phyloP scores from a whole-genome alignment of 768 basidiomycete genomes.

The Terana coerulea region DNA sequence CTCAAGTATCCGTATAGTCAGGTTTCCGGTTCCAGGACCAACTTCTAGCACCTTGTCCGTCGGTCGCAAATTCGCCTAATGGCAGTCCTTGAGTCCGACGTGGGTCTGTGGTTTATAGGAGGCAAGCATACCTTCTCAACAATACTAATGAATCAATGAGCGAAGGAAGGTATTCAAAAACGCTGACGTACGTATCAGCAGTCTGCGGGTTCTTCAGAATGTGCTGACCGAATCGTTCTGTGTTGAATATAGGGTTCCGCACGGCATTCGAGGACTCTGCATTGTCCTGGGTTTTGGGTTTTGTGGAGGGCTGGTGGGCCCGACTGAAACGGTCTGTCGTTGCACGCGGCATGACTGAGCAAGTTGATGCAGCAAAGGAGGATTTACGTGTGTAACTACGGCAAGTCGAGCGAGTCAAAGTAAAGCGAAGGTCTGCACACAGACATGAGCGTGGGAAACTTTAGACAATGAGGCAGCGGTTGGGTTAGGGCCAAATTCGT shows the following conservation, averaged over 20 bases:
- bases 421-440: too few relatives aligned
- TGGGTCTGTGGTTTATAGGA: too few relatives aligned
- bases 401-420: too few relatives aligned
- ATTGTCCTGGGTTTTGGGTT: slow-evolving; percentile 45
- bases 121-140: slow-evolving; percentile 50
- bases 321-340: slow-evolving; percentile 70
- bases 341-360: slow-evolving; percentile 85
- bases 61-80: slow-evolving; percentile 88
- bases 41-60: slow-evolving; percentile 97
- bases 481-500: too few relatives aligned
- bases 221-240: slow-evolving; percentile 94
- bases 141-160: slow-evolving; percentile 37
- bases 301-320: slow-evolving; percentile 57
- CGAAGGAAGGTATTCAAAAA: background rate
- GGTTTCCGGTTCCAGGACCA: slow-evolving; percentile 95
- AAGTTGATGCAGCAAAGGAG: too few relatives aligned
- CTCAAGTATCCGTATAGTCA: slow-evolving; percentile 91
- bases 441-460: too few relatives aligned
- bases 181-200: slow-evolving; percentile 70
- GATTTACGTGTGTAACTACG: too few relatives aligned
- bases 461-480: too few relatives aligned
- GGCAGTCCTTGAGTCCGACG: background rate
- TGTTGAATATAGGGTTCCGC: slow-evolving; percentile 92
- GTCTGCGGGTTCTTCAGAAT: slow-evolving; percentile 93
- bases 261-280: slow-evolving; percentile 38